Percentiles rank a stretch among this genome's conserved stretches.
Evolutionary conservation across 192 early-diverging fungal genomes (phyloP).

Genomic region (Mycoemilia scoparia): DNA sequence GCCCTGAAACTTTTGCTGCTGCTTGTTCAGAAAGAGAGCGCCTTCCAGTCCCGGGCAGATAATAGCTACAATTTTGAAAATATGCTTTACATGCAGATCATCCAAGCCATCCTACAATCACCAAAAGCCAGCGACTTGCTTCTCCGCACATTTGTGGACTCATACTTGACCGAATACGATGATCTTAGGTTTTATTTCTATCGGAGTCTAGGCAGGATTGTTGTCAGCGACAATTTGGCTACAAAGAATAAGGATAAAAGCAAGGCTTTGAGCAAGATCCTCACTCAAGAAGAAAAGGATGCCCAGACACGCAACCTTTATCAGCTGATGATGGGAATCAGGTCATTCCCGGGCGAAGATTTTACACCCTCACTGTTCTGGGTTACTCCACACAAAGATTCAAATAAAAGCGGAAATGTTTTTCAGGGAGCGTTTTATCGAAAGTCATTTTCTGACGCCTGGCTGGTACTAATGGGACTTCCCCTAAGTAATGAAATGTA

Average conservation of each 20-base stretch:
- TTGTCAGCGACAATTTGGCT: conserved; percentile 16
- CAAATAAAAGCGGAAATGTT: conserved; percentile 8
- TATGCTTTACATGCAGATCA: conserved; percentile 33
- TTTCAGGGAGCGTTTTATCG: conserved; percentile 37
- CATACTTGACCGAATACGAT: conserved; percentile 59
- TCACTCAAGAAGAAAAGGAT: conserved; percentile 22
- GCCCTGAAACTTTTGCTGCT: conserved; percentile 55
- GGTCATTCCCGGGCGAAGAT: conserved; percentile 34
- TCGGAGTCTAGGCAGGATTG: conserved; percentile 32
- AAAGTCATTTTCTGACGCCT: conserved; percentile 58
- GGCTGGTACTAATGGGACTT: conserved; percentile 56
- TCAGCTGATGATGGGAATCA: conserved; percentile 35
- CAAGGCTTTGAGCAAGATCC: conserved; percentile 1
- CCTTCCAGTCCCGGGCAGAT: conserved; percentile 9
- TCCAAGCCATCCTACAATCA: conserved; percentile 37
- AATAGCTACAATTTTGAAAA: conserved; percentile 49
- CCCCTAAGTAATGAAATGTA: conserved; percentile 54
- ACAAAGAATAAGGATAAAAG: conserved; percentile 18
- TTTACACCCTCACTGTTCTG: conserved; percentile 44
- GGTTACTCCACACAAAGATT: conserved; percentile 7
- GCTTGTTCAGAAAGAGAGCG: conserved; percentile 46
- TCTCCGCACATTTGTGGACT: conserved; percentile 39
- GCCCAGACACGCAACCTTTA: conserved; percentile 38
- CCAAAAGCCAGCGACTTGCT: conserved; percentile 41
- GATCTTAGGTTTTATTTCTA: conserved; percentile 75